A percentile compares a stretch with the other conserved stretches of the same genome.
phyloP scores from a whole-genome alignment of 1,139 yeast species.

The Kodamaea sp. region DNA sequence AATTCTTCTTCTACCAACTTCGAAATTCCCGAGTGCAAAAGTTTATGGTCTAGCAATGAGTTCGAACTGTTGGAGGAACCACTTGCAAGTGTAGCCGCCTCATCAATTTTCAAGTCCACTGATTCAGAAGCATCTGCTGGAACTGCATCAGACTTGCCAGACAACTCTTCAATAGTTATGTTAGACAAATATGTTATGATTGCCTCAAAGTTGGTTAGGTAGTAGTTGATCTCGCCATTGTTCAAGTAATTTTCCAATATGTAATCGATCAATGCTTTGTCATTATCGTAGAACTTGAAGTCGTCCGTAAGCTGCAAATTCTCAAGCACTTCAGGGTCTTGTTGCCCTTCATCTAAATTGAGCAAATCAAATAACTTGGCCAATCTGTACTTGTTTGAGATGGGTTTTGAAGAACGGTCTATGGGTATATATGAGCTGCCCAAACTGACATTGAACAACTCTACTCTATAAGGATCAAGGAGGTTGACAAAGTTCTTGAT shows the following conservation, averaged over 20 bases:
- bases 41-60: conserved; percentile 3
- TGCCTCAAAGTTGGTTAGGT: conserved; percentile 48
- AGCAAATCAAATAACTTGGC: conserved; percentile 33
- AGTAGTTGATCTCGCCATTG: conserved; percentile 41
- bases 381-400: conserved; percentile 14
- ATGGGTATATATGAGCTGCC: conserved; percentile 23
- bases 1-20: conserved; percentile 37
- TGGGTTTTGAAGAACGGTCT: conserved; percentile 17
- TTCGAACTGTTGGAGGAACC: background rate
- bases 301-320: conserved; percentile 11
- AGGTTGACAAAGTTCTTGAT: conserved; percentile 39
- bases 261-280: conserved; percentile 31
- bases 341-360: conserved; percentile 25
- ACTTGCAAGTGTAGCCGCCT: background rate
- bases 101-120: conserved; percentile 6
- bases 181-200: conserved; percentile 40
- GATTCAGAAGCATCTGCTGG: too few species aligned
- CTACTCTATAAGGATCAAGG: conserved; percentile 34
- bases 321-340: conserved; percentile 4
- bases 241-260: conserved; percentile 34
- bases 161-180: conserved; percentile 36
- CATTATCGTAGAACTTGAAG: conserved; percentile 29
- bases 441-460: conserved; percentile 17
- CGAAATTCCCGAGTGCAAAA: conserved; percentile 14
- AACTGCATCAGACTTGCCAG: conserved; percentile 1